phyloP scores from a whole-genome alignment of 257 asterid species.

The Verbascum thapsus region DNA sequence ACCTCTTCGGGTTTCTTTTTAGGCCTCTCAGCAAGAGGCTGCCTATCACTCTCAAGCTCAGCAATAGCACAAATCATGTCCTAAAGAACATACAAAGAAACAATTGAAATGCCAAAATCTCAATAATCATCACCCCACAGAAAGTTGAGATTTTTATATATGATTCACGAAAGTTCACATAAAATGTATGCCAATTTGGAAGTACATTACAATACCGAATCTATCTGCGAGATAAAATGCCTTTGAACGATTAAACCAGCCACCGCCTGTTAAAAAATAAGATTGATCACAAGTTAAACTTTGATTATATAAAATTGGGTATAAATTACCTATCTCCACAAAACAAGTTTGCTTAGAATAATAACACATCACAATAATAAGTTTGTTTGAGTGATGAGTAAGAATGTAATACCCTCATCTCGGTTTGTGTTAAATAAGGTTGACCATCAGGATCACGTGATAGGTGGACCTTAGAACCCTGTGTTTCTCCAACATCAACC shows the following conservation, averaged over 20 bases:
- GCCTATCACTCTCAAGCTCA: slow-evolving; percentile 86
- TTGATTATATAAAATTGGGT: slow-evolving; percentile 9
- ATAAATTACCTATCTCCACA: slow-evolving; percentile 5
- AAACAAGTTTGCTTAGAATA: slow-evolving; percentile 14
- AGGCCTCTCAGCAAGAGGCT: slow-evolving; percentile 63
- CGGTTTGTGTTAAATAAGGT: slow-evolving; percentile 84
- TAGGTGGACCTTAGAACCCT: slow-evolving; percentile 79
- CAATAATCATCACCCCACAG: not conserved
- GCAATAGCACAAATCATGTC: slow-evolving; percentile 95
- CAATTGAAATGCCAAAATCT: not conserved
- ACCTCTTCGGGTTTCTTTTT: slow-evolving; percentile 65
- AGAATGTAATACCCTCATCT: slow-evolving; percentile 72
- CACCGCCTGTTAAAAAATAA: slow-evolving; percentile 64
- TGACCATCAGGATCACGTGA: slow-evolving; percentile 98
- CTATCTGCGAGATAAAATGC: slow-evolving; percentile 85
- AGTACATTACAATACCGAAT: slow-evolving; percentile 57
- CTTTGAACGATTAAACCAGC: slow-evolving; percentile 78
- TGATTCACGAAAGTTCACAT: slow-evolving; percentile 23
- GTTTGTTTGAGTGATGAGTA: no score
- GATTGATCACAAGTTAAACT: slow-evolving; percentile 29
- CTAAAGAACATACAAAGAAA: slow-evolving; percentile 38
- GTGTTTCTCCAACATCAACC: slow-evolving; percentile 80
- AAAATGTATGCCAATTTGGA: not conserved
- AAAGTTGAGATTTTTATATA: not conserved
- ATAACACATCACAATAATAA: not conserved